phyloP scores from a whole-genome alignment of 768 basidiomycete species.

The Tephrocybe sp. region DNA sequence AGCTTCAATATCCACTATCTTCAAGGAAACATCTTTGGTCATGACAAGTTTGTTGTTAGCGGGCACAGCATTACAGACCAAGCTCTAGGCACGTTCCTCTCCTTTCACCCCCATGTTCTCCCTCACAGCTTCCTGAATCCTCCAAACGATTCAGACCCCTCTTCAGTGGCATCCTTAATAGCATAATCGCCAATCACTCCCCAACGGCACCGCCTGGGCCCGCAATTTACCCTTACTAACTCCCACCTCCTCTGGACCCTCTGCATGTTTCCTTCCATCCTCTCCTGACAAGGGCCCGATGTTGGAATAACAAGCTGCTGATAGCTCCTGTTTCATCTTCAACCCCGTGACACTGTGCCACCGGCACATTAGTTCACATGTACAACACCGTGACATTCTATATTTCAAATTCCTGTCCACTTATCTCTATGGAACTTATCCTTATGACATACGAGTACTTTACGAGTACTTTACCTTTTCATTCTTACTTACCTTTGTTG shows the following conservation, averaged over 20 bases:
- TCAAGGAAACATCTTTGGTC: slow-evolving; percentile 55
- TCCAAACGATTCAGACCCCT: slow-evolving; percentile 55
- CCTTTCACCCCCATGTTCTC: neutral
- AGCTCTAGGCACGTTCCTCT: slow-evolving; percentile 60
- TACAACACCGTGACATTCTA: too few species aligned
- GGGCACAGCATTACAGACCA: slow-evolving; percentile 64
- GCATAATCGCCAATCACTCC: slow-evolving; percentile 52
- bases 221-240: slow-evolving; percentile 77
- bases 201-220: slow-evolving; percentile 66
- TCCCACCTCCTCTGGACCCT: slow-evolving; percentile 49
- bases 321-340: too few species aligned
- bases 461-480: too few species aligned
- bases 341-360: too few species aligned
- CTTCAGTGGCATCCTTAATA: slow-evolving; percentile 70
- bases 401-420: too few species aligned
- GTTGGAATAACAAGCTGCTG: too few species aligned
- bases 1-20: slow-evolving; percentile 59
- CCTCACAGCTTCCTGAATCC: slow-evolving; percentile 53
- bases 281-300: slow-evolving; percentile 70
- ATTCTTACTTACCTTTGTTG: too few species aligned
- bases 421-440: too few species aligned
- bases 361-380: too few species aligned
- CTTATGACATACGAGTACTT: too few species aligned
- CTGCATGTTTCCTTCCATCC: slow-evolving; percentile 62
- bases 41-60: slow-evolving; percentile 66